Evolutionary conservation across 1,284 basidiomycete genomes (phyloP).

Genomic region (Pyrrhoderma lamaoense): DNA sequence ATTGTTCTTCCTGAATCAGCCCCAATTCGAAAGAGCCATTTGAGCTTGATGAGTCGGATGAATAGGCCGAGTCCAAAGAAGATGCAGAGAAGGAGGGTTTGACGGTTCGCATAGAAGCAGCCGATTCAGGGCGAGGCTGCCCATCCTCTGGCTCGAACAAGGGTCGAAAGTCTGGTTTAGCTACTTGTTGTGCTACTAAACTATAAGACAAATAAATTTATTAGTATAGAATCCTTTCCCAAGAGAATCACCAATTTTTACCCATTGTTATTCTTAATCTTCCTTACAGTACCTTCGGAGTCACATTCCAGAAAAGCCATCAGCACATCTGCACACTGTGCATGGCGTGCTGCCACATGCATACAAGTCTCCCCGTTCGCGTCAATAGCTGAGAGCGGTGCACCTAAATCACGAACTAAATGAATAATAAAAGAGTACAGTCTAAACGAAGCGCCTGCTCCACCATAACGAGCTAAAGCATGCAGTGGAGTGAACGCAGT

Average conservation of each 20-base stretch:
- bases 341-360: conserved; percentile 89
- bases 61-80: conserved; percentile 34
- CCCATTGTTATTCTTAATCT: conserved; percentile 62
- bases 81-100: conserved; percentile 36
- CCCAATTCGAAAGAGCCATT: background rate
- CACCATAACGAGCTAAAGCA: conserved; percentile 52
- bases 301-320: conserved; percentile 59
- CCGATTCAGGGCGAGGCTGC: conserved; percentile 40
- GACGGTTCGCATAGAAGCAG: conserved; percentile 50
- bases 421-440: conserved; percentile 56
- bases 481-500: conserved; percentile 65
- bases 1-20: background rate
- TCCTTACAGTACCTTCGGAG: conserved; percentile 41
- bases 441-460: conserved; percentile 20
- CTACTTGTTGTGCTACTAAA: conserved; percentile 60
- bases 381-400: conserved; percentile 63
- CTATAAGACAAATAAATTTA: conserved; percentile 28
- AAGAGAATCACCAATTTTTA: conserved; percentile 27
- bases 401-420: conserved; percentile 57
- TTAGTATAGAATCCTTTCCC: conserved; percentile 1
- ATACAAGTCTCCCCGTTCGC: conserved; percentile 86
- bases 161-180: conserved; percentile 50
- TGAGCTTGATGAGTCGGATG: conserved; percentile 35
- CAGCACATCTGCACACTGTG: conserved; percentile 60
- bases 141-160: conserved; percentile 49